phyloP scores from a whole-genome alignment of 2,329 filamentous ascomycete genomes.

The Cercospora sp. region DNA sequence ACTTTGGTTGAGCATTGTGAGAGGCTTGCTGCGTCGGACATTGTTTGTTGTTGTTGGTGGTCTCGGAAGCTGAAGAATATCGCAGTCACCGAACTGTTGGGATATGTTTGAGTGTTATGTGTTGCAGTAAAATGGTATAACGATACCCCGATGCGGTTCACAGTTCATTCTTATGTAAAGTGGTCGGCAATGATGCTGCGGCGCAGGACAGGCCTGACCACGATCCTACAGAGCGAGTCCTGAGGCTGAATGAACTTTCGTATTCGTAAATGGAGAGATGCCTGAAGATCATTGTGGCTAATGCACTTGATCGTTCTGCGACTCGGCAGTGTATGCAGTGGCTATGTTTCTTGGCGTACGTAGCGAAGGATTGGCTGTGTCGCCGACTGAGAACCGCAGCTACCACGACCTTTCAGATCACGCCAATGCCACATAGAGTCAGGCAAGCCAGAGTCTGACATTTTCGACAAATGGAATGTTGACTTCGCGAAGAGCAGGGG shows the following conservation, averaged over 20 bases:
- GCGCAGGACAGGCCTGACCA: not conserved
- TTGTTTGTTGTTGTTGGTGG: not conserved
- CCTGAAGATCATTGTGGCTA: not conserved
- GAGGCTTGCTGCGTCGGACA: constrained; percentile 4
- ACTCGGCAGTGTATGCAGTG: not conserved
- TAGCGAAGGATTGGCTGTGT: not conserved
- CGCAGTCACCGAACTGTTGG: too few relatives aligned
- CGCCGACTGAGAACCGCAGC: not conserved
- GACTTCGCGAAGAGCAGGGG: not conserved
- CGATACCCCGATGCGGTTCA: not conserved
- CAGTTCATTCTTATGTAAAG: not conserved
- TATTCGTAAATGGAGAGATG: not conserved
- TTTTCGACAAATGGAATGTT: not conserved
- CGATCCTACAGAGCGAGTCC: not conserved
- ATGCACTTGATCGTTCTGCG: not conserved
- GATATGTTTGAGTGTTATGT: not conserved
- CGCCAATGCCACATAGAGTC: not conserved
- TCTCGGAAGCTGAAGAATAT: not conserved
- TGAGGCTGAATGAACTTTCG: not conserved
- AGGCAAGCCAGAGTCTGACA: not conserved
- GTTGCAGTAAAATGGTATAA: not conserved
- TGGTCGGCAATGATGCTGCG: not conserved
- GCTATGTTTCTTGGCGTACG: constrained; percentile 6
- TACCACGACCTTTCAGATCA: not conserved
- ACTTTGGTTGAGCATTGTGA: constrained; percentile 2